Evolutionary conservation across 2,329 filamentous ascomycete species (phyloP), one percentile per base, ranked within the genome.

Genomic region (Fusarium dlaminii): DNA sequence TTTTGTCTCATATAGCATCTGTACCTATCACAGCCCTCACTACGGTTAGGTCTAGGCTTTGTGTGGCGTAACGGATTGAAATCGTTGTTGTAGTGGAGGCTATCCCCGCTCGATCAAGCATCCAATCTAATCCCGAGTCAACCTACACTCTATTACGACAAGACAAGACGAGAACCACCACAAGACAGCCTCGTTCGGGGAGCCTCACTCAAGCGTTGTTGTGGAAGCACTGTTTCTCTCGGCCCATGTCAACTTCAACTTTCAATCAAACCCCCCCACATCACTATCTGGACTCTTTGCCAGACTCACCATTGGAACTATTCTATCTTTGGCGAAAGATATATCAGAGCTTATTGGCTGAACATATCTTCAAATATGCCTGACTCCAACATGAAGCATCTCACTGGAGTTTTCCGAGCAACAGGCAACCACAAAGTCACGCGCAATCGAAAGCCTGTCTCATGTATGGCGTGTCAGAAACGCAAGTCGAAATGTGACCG

Each of bases 401-500:
- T 77, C 61, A 78, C 77, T 24, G 73, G 79, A 57, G 83, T 85
- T 71, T 85, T 85, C 72, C 82, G 83, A 52, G 79, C 83, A 29
- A 74, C 75, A 24, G 80, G 80, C 64, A 67, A 78, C 18, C 78
- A 81, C 45, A 79, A 80, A 42, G 78, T 81, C 65, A 83, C 80
- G 75, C 82, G 84, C 39, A 84, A 82, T 73, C 80, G 85, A 12
- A 82, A 81, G 51, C 77, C 84, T 42, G 80, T 86, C 27, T 86
- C 85, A 10, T 86, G 84, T 74, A 78, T 79, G 6, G 76, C 80
- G 48, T 86, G 84, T 65, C 84, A 85, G 68, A 77, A 76, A 27
- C 83, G 84, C 66, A 86, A 86, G 76, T 80, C 83, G 13, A 82
- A 81, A 62, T 86, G 84, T 68, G 84, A 86, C 68, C 81, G 84